Evolutionary conservation across 2,329 filamentous ascomycete genomes (phyloP).

Genomic region (Colletotrichum agaves): DNA sequence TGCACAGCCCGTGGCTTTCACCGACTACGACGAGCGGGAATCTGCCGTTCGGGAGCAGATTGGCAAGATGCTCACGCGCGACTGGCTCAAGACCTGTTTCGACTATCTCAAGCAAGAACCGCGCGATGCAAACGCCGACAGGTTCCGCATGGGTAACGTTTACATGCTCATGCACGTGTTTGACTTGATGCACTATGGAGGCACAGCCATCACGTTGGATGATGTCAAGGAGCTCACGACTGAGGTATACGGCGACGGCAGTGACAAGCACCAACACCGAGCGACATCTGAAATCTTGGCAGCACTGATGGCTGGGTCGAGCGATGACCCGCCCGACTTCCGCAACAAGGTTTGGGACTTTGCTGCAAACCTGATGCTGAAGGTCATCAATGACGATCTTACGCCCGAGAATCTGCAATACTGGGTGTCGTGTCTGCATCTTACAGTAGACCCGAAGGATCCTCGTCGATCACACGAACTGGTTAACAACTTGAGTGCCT

Average conservation of each 20-base stretch:
- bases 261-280: constrained; percentile 96
- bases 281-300: constrained; percentile 94
- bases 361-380: constrained; percentile 86
- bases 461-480: constrained; percentile 88
- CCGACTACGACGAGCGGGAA: constrained; percentile 83
- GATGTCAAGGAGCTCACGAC: constrained; percentile 86
- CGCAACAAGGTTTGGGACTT: constrained; percentile 87
- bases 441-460: constrained; percentile 89
- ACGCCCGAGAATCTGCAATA: constrained; percentile 95
- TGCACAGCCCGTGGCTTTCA: constrained; percentile 75
- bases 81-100: constrained; percentile 91
- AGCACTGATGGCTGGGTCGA: constrained; percentile 82
- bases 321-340: constrained; percentile 79
- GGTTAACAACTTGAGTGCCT: constrained; percentile 82
- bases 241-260: constrained; percentile 88
- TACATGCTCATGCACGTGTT: constrained; percentile 91
- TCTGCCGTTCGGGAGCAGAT: constrained; percentile 79
- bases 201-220: constrained; percentile 82
- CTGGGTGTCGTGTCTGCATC: constrained; percentile 93
- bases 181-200: constrained; percentile 84
- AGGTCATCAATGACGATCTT: constrained; percentile 88
- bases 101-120: constrained; percentile 97
- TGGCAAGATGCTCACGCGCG: constrained; percentile 79
- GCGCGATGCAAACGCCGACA: constrained; percentile 80
- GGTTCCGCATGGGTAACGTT: constrained; percentile 89